These are phyloP conservation scores for Globisporangium recalcitrans DNA, from an alignment of 352 stramenopile genomes.

Conservation along the genomic window DNA sequence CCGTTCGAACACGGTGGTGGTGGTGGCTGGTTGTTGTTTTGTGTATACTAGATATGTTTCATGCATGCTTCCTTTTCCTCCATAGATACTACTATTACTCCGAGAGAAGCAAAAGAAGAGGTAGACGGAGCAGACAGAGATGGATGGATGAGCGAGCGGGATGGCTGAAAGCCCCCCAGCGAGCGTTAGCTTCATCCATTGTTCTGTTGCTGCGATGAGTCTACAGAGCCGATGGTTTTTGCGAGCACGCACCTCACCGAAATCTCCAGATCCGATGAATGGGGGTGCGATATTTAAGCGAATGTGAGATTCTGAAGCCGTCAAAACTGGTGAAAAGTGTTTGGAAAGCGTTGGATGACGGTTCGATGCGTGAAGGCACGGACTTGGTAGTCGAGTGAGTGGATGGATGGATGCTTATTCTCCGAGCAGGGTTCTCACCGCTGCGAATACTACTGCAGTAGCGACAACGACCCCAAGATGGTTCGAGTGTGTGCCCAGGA, in stretches of 20 bases:
- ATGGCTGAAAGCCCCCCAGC: too few relatives aligned
- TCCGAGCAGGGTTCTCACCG: neutral
- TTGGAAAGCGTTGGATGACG: neutral
- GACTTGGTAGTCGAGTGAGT: neutral
- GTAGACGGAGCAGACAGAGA: neutral
- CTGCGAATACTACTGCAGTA: neutral
- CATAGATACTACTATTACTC: neutral
- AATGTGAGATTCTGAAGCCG: neutral
- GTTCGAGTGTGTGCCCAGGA: neutral
- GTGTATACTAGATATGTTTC: neutral
- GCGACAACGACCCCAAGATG: neutral
- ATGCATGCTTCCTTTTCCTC: neutral
- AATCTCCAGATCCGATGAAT: neutral
- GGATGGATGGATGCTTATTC: neutral
- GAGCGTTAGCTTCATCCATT: neutral
- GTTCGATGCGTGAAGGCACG: neutral
- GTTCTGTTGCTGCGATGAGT: neutral
- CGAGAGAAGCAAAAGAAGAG: neutral
- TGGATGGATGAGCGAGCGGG: neutral
- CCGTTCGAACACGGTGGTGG: too few relatives aligned
- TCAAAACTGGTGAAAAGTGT: neutral
- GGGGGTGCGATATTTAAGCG: neutral
- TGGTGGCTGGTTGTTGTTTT: neutral
- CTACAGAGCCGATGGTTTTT: neutral
- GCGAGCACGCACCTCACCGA: neutral